Percentiles rank a stretch among this genome's conserved stretches.
These are phyloP conservation scores for Rutstroemia sp. DNA, from an alignment of 2,329 filamentous ascomycete species.

Conservation along the genomic window DNA sequence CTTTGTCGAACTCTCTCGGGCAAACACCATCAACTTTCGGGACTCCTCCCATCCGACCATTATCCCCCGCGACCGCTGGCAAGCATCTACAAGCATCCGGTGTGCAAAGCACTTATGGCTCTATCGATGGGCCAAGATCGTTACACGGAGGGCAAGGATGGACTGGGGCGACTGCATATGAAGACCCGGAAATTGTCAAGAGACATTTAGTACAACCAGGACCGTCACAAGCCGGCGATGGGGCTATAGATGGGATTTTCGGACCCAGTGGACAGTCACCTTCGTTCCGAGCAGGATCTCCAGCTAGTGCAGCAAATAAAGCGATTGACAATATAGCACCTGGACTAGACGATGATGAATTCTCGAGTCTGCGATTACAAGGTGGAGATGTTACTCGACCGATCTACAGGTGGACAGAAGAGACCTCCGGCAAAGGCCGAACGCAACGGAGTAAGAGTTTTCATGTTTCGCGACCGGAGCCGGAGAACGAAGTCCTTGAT, in stretches of 20 bases:
- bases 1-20: slow-evolving; percentile 69
- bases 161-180: slow-evolving; percentile 54
- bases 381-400: slow-evolving; percentile 91
- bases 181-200: slow-evolving; percentile 87
- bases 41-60: slow-evolving; percentile 50
- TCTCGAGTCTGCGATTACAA: slow-evolving; percentile 87
- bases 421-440: slow-evolving; percentile 58
- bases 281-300: slow-evolving; percentile 31
- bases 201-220: slow-evolving; percentile 77
- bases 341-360: slow-evolving; percentile 63
- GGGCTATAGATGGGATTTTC: slow-evolving; percentile 18
- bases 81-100: slow-evolving; percentile 30
- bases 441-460: slow-evolving; percentile 84
- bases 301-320: slow-evolving; percentile 28
- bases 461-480: slow-evolving; percentile 65
- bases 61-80: slow-evolving; percentile 48
- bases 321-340: slow-evolving; percentile 27
- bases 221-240: slow-evolving; percentile 31
- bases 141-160: slow-evolving; percentile 34
- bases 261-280: slow-evolving; percentile 27
- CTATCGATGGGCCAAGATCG: slow-evolving; percentile 62
- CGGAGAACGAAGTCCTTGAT: slow-evolving; percentile 73
- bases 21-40: slow-evolving; percentile 64
- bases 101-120: slow-evolving; percentile 73
- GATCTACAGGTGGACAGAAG: slow-evolving; percentile 95